Conservation (phyloP, 2,329 filamentous ascomycete species). For the Orbilia blumenaviensis region DNA sequence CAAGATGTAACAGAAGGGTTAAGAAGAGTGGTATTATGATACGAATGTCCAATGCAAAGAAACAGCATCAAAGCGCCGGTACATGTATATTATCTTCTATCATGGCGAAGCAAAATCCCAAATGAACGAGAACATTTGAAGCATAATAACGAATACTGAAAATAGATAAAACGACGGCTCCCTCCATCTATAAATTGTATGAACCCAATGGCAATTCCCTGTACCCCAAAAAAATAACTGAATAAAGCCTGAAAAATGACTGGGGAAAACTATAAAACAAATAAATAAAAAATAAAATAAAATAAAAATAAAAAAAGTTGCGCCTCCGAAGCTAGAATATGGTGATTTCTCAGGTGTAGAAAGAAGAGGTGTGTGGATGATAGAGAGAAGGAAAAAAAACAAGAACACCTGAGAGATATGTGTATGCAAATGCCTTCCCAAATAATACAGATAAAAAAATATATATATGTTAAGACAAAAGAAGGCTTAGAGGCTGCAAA, state of each 20-base stretch:
- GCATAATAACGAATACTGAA: slow-evolving; percentile 3
- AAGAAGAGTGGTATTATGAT: slow-evolving; percentile 47
- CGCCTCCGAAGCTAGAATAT: background rate
- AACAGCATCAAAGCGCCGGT: slow-evolving; percentile 37
- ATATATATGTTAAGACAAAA: background rate
- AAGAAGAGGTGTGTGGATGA: background rate
- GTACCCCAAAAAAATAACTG: slow-evolving; percentile 13
- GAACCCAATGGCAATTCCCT: slow-evolving; percentile 22
- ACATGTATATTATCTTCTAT: slow-evolving; percentile 52
- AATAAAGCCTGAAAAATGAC: slow-evolving; percentile 1
- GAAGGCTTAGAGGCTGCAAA: background rate
- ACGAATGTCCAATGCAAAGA: slow-evolving; percentile 18
- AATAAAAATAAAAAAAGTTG: slow-evolving; percentile 1
- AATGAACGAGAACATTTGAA: background rate
- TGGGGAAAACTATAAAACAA: background rate
- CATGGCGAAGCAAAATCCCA: slow-evolving; percentile 2
- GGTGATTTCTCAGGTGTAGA: background rate
- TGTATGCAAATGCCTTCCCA: slow-evolving; percentile 27
- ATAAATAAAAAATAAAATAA: too few relatives aligned
- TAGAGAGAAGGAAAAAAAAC: background rate
- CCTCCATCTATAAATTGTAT: slow-evolving; percentile 48
- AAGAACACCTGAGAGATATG: slow-evolving; percentile 6
- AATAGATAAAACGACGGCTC: slow-evolving; percentile 20
- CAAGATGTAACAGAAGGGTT: background rate
- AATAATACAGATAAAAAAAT: slow-evolving; percentile 32